Base-by-base conservation (phyloP, 345 rosid genomes). In the Pugionium dolabratum region DNA sequence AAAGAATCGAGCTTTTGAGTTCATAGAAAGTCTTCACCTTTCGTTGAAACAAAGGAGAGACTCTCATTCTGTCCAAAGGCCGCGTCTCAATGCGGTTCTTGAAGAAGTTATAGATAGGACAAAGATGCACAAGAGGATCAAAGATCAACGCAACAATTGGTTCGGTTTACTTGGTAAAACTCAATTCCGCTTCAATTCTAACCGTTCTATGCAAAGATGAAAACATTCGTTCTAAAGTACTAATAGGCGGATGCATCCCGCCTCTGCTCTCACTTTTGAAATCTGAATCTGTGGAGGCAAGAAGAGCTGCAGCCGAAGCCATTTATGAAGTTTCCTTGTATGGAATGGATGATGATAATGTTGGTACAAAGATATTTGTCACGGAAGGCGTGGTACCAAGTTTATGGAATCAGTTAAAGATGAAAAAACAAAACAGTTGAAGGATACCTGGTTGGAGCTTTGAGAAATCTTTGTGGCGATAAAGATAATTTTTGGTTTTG, bases 181-280 rank as follows among this genome's bases (percentile, higher is more conserved):
- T 80, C 8, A 85, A 92, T 66, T 85, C 87, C 34, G 96, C 96
- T 56, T 82, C 80, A 40, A 74, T 79, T 46, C 77, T 92, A 2
- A 84, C 85, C 42, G 75, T 73, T 64, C 49, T 92, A 54, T 89
- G 93, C 85, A 82, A 84, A 82, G 93, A 92, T 65, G 86, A 84
- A 34, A 88, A 84, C 36, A 53, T 92, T 39, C 88, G 93, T 62
- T 69, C 87, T 52, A 85, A 90, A 76, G 88, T 92, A 44, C 82
- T 92, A 25, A 87, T 89, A 25, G 98, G 96, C 31, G 96, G 98
- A 53, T 92, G 98, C 65, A 82, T 89, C 68, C 98, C 95, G 0
- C 98, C 96, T 7, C 61, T 92, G 54, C 85, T 92, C 48, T 83
- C 84, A 1, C 89, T 89, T 73, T 67, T 92, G 82, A 89, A 86